phyloP scores from a whole-genome alignment of 83 land plant species.

The Thuja plicata region DNA sequence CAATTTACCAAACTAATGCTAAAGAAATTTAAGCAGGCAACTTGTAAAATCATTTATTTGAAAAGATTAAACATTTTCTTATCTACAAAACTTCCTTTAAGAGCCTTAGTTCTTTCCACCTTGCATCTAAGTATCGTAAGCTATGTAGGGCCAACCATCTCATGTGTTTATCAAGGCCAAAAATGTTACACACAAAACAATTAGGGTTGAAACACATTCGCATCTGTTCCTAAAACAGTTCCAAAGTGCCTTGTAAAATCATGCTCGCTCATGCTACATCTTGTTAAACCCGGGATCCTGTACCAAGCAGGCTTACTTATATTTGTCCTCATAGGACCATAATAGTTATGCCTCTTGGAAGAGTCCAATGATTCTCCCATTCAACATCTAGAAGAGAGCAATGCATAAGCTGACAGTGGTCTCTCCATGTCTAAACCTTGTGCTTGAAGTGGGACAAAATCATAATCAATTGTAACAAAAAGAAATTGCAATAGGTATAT shows the following conservation, averaged over 20 bases:
- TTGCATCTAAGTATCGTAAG: background rate
- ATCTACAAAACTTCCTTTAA: background rate
- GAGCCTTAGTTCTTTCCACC: slow-evolving; percentile 10
- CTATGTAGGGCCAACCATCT: background rate
- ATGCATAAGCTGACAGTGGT: slow-evolving; percentile 34
- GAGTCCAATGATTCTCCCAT: slow-evolving; percentile 15
- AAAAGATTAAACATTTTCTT: background rate
- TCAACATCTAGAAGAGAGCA: slow-evolving; percentile 22
- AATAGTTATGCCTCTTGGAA: slow-evolving; percentile 39
- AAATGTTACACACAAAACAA: background rate
- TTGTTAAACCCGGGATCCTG: slow-evolving; percentile 24
- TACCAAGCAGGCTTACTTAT: slow-evolving; percentile 32
- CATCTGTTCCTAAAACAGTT: slow-evolving; percentile 10
- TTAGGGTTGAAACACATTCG: slow-evolving; percentile 1
- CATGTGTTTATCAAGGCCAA: background rate
- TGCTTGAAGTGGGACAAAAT: slow-evolving; percentile 57
- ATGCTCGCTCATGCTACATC: slow-evolving; percentile 65
- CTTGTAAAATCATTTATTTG: background rate
- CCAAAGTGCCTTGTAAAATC: slow-evolving; percentile 28
- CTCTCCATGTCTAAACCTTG: slow-evolving; percentile 18
- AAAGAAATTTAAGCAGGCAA: background rate
- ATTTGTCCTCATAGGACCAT: slow-evolving; percentile 54
- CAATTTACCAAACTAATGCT: slow-evolving; percentile 7
- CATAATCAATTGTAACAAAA: slow-evolving; percentile 65
- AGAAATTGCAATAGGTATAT: slow-evolving; percentile 51